phyloP scores from a whole-genome alignment of 2,329 filamentous ascomycete species.

The Ophiosphaerella herpotricha region DNA sequence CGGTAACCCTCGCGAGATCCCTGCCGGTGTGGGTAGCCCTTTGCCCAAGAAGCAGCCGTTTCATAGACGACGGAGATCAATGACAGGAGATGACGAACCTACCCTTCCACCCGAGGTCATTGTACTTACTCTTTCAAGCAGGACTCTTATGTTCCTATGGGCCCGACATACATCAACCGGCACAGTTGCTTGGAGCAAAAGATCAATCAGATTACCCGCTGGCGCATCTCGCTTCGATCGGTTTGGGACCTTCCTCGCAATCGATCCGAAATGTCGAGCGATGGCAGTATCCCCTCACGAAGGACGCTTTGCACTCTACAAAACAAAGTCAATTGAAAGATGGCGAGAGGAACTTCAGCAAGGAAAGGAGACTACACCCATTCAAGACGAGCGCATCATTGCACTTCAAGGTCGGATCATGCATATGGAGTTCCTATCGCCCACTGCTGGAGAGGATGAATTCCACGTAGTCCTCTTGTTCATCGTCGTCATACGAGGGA shows the following conservation, averaged over 20 bases:
- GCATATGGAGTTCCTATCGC: constrained; percentile 84
- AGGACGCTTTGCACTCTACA: constrained; percentile 71
- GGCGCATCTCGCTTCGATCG: constrained; percentile 59
- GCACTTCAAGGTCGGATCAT: constrained; percentile 71
- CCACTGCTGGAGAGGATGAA: constrained; percentile 67
- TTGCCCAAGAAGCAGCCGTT: constrained; percentile 17
- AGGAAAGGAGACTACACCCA: constrained; percentile 58
- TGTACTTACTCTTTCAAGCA: constrained; percentile 73
- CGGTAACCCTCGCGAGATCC: constrained; percentile 51
- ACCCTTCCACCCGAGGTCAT: constrained; percentile 74
- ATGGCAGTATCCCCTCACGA: constrained; percentile 73
- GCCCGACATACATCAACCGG: constrained; percentile 55
- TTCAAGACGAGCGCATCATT: constrained; percentile 58
- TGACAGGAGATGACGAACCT: constrained; percentile 24
- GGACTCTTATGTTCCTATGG: constrained; percentile 78
- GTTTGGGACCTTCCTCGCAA: constrained; percentile 69
- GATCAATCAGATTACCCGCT: constrained; percentile 63
- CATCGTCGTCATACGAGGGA: constrained; percentile 52
- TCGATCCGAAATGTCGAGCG: constrained; percentile 72
- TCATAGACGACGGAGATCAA: constrained; percentile 17
- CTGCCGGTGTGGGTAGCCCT: constrained; percentile 23
- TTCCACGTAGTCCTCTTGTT: constrained; percentile 77
- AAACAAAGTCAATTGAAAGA: constrained; percentile 62
- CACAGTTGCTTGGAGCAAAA: constrained; percentile 64
- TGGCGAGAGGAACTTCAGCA: constrained; percentile 53